phyloP scores from a whole-genome alignment of 331 rosid genomes.

The Malus hybrid region DNA sequence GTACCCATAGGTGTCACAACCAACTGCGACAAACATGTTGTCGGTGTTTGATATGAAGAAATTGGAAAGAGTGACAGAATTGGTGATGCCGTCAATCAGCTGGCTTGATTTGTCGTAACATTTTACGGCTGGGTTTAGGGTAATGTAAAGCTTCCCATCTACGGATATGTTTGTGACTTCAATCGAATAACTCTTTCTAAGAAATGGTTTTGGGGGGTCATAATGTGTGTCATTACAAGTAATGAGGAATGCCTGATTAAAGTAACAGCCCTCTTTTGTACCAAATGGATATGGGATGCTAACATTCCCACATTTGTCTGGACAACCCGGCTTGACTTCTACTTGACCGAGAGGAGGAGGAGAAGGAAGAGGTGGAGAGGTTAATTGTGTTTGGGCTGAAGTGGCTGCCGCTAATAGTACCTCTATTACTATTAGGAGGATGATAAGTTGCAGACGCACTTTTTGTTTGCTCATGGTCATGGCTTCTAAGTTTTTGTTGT shows the following conservation, averaged over 20 bases:
- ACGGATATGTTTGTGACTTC: not conserved
- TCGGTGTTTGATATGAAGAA: not conserved
- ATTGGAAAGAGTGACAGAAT: accelerated
- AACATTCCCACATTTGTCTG: constrained; percentile 1
- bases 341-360: not conserved
- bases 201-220: not conserved
- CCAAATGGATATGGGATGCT: constrained; percentile 22
- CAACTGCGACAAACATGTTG: not conserved
- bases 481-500: not conserved
- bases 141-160: not conserved
- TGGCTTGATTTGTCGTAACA: not conserved
- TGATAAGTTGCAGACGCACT: not conserved
- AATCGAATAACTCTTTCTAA: accelerated
- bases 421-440: too few species aligned
- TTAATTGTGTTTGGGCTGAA: not conserved
- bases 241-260: not conserved
- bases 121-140: not conserved
- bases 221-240: not conserved
- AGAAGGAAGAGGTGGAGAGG: too few species aligned
- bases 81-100: accelerated
- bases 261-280: not conserved
- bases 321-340: not conserved
- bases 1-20: not conserved
- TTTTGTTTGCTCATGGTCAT: not conserved
- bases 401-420: not conserved